Conservation (phyloP, 345 rosid species). For the Lepidium sativum region DNA sequence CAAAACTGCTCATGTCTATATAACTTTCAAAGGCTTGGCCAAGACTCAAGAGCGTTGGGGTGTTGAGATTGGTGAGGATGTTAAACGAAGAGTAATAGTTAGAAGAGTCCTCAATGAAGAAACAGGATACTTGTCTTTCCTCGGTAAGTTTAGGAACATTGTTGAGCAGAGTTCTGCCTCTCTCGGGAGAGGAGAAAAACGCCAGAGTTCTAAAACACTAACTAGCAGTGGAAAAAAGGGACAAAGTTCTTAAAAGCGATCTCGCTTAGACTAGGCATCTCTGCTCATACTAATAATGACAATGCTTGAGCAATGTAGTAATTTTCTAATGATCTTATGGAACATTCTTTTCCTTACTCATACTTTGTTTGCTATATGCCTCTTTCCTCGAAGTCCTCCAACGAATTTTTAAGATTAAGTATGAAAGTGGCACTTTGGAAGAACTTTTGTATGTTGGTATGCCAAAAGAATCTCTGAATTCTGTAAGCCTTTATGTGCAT, state of each 20-base stretch:
- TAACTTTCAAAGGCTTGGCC: not conserved
- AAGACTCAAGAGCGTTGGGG: not conserved
- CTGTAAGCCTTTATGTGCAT: not conserved
- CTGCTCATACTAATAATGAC: too few relatives aligned
- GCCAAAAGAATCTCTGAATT: conserved; percentile 81
- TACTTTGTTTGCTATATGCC: not conserved
- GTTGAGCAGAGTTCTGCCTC: not conserved
- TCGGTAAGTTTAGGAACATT: not conserved
- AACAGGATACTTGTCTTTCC: not conserved
- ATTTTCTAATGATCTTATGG: not conserved
- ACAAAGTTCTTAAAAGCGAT: too few relatives aligned
- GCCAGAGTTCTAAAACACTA: too few relatives aligned
- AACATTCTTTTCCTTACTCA: not conserved
- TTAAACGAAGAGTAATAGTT: not conserved
- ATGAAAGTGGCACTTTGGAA: conserved; percentile 95
- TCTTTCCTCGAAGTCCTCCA: conserved; percentile 75
- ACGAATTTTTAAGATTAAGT: conserved; percentile 94
- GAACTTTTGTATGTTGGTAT: conserved; percentile 92
- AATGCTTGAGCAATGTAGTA: not conserved
- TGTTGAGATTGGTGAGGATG: not conserved
- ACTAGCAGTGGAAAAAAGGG: not conserved
- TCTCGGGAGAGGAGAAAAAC: not conserved
- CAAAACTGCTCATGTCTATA: not conserved
- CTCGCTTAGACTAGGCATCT: too few relatives aligned
- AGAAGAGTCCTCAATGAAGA: not conserved